A percentile compares a stretch with the other conserved stretches of the same genome.
Evolutionary conservation across 2,329 filamentous ascomycete genomes (phyloP).

Genomic region (Cladosporium colombiae): DNA sequence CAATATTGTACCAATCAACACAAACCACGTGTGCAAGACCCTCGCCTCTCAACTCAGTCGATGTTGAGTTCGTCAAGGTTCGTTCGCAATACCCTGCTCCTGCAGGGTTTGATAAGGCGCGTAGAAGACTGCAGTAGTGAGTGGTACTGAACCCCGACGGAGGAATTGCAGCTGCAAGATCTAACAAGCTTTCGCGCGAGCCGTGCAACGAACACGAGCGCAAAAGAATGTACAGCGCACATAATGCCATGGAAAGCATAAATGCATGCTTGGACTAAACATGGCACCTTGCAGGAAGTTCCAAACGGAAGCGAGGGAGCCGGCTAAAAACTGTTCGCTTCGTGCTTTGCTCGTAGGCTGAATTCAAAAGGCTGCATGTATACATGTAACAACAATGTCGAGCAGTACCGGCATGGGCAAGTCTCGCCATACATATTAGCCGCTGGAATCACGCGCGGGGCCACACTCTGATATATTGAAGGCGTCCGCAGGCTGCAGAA

Average conservation of each 20-base stretch:
- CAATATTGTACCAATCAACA: background rate
- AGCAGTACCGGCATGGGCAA: background rate
- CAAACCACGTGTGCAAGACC: background rate
- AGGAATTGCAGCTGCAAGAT: background rate
- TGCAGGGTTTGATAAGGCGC: background rate
- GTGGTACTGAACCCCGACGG: background rate
- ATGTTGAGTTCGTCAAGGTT: background rate
- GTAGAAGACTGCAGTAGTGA: background rate
- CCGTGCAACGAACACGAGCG: background rate
- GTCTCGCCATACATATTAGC: slow-evolving; percentile 3
- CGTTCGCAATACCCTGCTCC: background rate
- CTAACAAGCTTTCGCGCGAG: background rate
- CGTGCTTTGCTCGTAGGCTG: background rate
- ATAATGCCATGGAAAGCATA: background rate
- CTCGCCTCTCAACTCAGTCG: background rate
- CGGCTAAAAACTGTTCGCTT: background rate
- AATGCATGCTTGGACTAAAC: background rate
- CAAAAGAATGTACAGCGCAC: background rate
- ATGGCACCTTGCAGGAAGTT: background rate
- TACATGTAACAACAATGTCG: background rate
- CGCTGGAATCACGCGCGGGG: background rate
- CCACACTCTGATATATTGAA: background rate
- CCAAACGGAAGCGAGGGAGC: background rate
- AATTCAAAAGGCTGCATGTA: background rate
- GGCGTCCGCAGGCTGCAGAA: slow-evolving; percentile 4